Conservation (phyloP, 306 rosid genomes). For the Sindora glabra region DNA sequence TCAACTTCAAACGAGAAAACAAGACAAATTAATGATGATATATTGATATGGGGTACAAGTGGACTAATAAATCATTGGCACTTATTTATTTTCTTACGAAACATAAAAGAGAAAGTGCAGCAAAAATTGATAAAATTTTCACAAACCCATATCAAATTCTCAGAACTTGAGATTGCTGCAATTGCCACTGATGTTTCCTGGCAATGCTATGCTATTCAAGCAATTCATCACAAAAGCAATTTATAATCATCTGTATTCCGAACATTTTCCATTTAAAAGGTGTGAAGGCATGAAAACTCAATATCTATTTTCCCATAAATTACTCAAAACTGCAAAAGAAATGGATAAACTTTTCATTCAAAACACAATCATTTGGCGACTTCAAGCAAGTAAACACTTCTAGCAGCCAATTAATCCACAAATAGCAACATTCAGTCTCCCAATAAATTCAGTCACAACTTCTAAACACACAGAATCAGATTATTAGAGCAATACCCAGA, state of each 20-base stretch:
- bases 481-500: conserved; percentile 45
- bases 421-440: neutral
- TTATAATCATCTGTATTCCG: neutral
- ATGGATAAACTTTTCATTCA: neutral
- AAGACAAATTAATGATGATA: neutral
- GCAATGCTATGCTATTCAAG: no score
- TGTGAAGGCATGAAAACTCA: neutral
- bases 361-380: neutral
- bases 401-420: neutral
- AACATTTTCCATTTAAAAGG: neutral
- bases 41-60: neutral
- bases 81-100: no score
- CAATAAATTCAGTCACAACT: no score
- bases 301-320: neutral
- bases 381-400: neutral
- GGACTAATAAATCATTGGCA: no score
- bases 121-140: no score
- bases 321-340: neutral
- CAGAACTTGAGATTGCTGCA: neutral
- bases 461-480: neutral
- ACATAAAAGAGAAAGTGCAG: no score
- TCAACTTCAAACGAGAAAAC: neutral
- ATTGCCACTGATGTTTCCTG: no score
- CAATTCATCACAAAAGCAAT: no score
- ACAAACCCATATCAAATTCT: neutral